Conservation (phyloP, 2,329 filamentous ascomycete species). For the Dactylellina sp. region DNA sequence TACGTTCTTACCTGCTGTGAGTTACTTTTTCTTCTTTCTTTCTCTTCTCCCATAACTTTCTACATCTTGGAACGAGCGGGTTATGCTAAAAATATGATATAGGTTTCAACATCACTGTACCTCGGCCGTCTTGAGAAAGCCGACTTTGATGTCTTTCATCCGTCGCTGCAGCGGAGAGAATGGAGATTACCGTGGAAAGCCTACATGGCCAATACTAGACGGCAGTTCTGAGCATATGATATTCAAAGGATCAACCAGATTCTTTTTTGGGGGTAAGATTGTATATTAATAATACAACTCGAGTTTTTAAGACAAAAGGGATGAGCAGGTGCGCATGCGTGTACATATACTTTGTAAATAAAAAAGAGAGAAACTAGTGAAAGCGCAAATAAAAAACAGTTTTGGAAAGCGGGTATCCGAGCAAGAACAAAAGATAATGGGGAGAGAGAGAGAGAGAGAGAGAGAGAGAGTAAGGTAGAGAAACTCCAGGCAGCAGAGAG, state of each 20-base stretch:
- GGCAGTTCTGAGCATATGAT: slow-evolving; percentile 52
- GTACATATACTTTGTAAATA: slow-evolving; percentile 53
- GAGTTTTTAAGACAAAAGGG: slow-evolving; percentile 11
- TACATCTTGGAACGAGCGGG: slow-evolving; percentile 64
- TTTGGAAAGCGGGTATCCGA: slow-evolving; percentile 55
- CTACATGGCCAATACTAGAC: slow-evolving; percentile 57
- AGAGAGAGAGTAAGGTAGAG: slow-evolving; percentile 4
- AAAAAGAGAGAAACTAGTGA: slow-evolving; percentile 10
- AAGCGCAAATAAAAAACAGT: slow-evolving; percentile 13
- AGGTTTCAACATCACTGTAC: slow-evolving; percentile 84
- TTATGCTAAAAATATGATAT: slow-evolving; percentile 69
- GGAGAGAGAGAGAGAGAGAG: slow-evolving; percentile 9
- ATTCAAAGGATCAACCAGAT: slow-evolving; percentile 6
- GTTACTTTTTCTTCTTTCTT: slow-evolving; percentile 61
- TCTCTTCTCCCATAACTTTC: slow-evolving; percentile 50
- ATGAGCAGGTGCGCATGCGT: slow-evolving; percentile 31
- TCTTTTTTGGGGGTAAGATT: slow-evolving; percentile 43
- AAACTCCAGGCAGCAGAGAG: slow-evolving; percentile 29
- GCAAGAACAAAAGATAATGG: slow-evolving; percentile 26
- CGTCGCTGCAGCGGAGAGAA: slow-evolving; percentile 72
- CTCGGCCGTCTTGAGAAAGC: slow-evolving; percentile 79
- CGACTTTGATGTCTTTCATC: slow-evolving; percentile 84
- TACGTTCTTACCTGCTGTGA: slow-evolving; percentile 66
- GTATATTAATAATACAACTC: slow-evolving; percentile 57
- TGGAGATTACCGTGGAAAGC: slow-evolving; percentile 88